Evolutionary conservation across 1,139 yeast species (phyloP), one percentile per base, ranked within the genome.

Genomic region (Taphrina communis): DNA sequence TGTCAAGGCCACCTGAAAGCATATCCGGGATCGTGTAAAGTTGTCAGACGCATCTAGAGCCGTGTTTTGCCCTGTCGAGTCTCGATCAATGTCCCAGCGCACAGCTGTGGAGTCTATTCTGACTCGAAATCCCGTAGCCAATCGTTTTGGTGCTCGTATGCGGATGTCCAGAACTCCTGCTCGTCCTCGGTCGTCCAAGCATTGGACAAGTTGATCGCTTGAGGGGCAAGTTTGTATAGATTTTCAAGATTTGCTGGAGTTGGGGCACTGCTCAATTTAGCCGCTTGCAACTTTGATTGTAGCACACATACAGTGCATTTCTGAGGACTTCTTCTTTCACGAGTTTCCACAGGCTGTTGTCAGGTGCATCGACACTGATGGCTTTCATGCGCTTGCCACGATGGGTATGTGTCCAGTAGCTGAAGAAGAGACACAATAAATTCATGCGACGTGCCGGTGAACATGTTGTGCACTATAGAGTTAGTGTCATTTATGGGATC

Each of bases 361-460:
- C n/a, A 11, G 53, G 53, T 21, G 53, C 53, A 50, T 50, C 53
- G 36, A 50, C 53, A 11, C 11, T 25, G 9, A 50, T 50, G 36
- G 8, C 11, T 25, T 50, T 19, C 53, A 50, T 50, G n/a, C 53
- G 31, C 21, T 50, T 50, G 36, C 36, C 36, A 19, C 53, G 31
- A 25, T 50, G 53, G 6, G 53, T 50, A 25, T 50, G 53, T 25
- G 53, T 50, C 53, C 53, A 50, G 21, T 50, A 50, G 8, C 53
- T 50, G 53, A 50, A 50, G 36, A 21, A 50, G 53, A 50, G 53
- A n/a, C 53, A 21, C 36, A 21, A 21, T 9, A 50, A 8, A 21
- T 50, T 50, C 53, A 50, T 50, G n/a, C 21, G 53, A 9, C 53
- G 53, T 50, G 53, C 36, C 31, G 53, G 53, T 6, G 53, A 50